Conservation (phyloP, 371 early-diverging fungal species). For the Fennellomyces sp. region DNA sequence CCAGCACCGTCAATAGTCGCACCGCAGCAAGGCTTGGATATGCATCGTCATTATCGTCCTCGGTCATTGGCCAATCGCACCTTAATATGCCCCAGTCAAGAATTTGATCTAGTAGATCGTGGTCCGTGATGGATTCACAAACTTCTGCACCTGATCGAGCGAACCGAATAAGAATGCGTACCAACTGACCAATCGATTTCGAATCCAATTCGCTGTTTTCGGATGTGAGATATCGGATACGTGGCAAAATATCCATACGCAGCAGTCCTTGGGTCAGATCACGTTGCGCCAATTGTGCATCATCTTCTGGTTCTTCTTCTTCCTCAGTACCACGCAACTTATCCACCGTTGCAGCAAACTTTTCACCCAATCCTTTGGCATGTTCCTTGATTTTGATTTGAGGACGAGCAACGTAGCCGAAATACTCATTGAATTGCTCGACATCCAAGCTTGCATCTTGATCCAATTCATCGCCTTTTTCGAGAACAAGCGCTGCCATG, state of each 20-base stretch:
- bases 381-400: constrained; percentile 7
- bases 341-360: constrained; percentile 16
- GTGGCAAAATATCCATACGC: constrained; percentile 58
- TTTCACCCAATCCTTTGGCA: constrained; percentile 12
- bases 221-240: constrained; percentile 56
- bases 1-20: constrained; percentile 40
- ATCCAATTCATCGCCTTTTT: constrained; percentile 29
- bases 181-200: constrained; percentile 39
- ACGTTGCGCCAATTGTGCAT: constrained; percentile 52
- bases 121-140: constrained; percentile 49
- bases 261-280: constrained; percentile 59
- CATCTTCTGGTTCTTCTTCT: constrained; percentile 23
- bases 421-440: constrained; percentile 23
- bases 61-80: constrained; percentile 53
- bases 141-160: constrained; percentile 45
- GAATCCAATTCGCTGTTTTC: constrained; percentile 40
- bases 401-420: constrained; percentile 25
- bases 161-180: constrained; percentile 50
- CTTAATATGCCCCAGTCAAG: constrained; percentile 45
- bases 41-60: constrained; percentile 13
- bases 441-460: constrained; percentile 23
- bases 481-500: constrained; percentile 43
- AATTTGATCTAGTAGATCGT: constrained; percentile 47
- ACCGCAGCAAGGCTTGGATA: constrained; percentile 46
- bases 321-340: constrained; percentile 8